Conservation (phyloP, 2,329 filamentous ascomycete genomes). For the Beauveria asiatica region DNA sequence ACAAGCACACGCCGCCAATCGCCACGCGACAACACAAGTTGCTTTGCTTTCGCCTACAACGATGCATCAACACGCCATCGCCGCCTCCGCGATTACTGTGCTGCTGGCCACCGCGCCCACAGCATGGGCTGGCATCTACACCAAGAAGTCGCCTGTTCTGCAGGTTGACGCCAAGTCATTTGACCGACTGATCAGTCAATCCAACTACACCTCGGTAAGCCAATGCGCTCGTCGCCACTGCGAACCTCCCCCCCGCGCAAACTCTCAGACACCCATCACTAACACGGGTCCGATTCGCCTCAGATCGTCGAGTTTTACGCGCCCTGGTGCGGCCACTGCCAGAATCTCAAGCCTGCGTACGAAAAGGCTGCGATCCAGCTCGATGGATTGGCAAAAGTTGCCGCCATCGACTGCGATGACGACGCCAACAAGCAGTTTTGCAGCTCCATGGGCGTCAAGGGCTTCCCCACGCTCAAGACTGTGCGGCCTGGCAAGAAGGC, state of each 20-base stretch:
- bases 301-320: conserved; percentile 81
- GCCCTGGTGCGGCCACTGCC: conserved; percentile 95
- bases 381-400: conserved; percentile 87
- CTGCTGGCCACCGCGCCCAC: conserved; percentile 58
- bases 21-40: not conserved
- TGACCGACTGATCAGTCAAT: conserved; percentile 73
- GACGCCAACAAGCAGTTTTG: conserved; percentile 87
- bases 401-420: conserved; percentile 90
- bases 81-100: conserved; percentile 30
- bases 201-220: conserved; percentile 83
- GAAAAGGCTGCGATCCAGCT: conserved; percentile 88
- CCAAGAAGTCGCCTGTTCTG: conserved; percentile 78
- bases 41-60: not conserved
- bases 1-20: too few relatives aligned
- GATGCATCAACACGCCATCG: conserved; percentile 10
- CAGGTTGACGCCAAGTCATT: conserved; percentile 75
- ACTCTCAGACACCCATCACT: not conserved
- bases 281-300: not conserved
- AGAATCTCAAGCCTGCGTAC: conserved; percentile 91
- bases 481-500: conserved; percentile 75
- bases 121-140: conserved; percentile 66
- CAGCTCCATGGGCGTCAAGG: conserved; percentile 75
- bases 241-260: not conserved
- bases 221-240: not conserved
- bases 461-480: conserved; percentile 94